Conservation (phyloP, 805 yeast genomes). For the Schwanniomyces occidentalis region DNA sequence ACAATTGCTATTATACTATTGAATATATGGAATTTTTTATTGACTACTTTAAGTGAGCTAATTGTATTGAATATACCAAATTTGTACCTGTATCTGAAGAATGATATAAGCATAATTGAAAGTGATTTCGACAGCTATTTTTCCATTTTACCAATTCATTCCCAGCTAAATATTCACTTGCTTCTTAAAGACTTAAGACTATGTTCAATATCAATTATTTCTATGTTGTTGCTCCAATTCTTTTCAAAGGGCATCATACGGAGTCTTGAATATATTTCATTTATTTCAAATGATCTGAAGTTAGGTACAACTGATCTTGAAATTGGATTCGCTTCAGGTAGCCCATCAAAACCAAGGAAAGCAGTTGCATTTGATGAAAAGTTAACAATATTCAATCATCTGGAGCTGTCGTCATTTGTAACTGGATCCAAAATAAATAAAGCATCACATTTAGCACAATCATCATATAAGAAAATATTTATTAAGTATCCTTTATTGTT, state of each 20-base stretch:
- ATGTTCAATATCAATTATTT: slow-evolving; percentile 9
- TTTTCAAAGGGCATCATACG: slow-evolving; percentile 13
- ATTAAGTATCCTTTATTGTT: slow-evolving; percentile 3
- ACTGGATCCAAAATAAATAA: slow-evolving; percentile 1
- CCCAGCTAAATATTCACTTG: slow-evolving; percentile 8
- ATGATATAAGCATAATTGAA: background rate
- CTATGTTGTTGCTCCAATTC: slow-evolving; percentile 11
- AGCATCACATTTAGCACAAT: background rate
- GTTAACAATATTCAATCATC: slow-evolving; percentile 14
- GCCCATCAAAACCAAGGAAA: slow-evolving; percentile 9
- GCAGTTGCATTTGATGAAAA: slow-evolving; percentile 19
- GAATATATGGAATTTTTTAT: slow-evolving; percentile 7
- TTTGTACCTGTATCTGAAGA: background rate
- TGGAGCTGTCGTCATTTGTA: slow-evolving; percentile 6
- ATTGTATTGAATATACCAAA: slow-evolving; percentile 3
- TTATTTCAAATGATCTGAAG: slow-evolving; percentile 1
- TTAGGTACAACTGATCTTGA: too few species aligned
- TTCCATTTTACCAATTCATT: slow-evolving; percentile 1
- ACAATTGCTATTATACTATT: slow-evolving; percentile 1
- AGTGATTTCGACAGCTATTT: background rate
- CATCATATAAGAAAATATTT: background rate
- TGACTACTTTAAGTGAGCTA: background rate
- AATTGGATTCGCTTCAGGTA: background rate
- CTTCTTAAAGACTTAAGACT: slow-evolving; percentile 12
- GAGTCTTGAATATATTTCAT: slow-evolving; percentile 17